Conservation (phyloP, 192 early-diverging fungal genomes). For the Lobosporangium transversale region DNA sequence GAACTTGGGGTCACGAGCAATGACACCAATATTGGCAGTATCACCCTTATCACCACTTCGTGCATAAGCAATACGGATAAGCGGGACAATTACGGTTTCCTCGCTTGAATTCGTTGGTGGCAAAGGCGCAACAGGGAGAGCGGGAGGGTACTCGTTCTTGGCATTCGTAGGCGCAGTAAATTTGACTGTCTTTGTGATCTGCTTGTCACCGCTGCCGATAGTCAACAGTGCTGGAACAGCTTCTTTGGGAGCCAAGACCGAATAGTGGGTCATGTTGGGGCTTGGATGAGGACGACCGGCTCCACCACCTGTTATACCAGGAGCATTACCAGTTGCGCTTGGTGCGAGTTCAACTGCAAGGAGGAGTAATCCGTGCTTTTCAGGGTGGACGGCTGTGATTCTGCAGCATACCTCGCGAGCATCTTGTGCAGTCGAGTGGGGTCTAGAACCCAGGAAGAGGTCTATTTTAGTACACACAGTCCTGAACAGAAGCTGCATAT, state of each 20-base stretch:
- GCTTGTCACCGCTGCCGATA: conserved; percentile 48
- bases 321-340: conserved; percentile 56
- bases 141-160: conserved; percentile 48
- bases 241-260: conserved; percentile 63
- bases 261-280: conserved; percentile 71
- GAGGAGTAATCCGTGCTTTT: conserved; percentile 40
- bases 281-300: conserved; percentile 65
- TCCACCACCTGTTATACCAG: conserved; percentile 57
- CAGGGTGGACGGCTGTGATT: conserved; percentile 44
- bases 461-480: too few species aligned
- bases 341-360: conserved; percentile 47
- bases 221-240: conserved; percentile 50
- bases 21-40: conserved; percentile 68
- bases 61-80: conserved; percentile 68
- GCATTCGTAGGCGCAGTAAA: conserved; percentile 42
- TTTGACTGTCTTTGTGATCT: conserved; percentile 8
- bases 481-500: too few species aligned
- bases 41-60: conserved; percentile 76
- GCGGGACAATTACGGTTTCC: conserved; percentile 55
- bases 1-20: conserved; percentile 67
- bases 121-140: conserved; percentile 15
- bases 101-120: conserved; percentile 12
- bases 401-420: conserved; percentile 52
- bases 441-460: conserved; percentile 3
- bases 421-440: conserved; percentile 33